Evolutionary conservation across 345 rosid genomes (phyloP).

Genomic region (Salix brachista): DNA sequence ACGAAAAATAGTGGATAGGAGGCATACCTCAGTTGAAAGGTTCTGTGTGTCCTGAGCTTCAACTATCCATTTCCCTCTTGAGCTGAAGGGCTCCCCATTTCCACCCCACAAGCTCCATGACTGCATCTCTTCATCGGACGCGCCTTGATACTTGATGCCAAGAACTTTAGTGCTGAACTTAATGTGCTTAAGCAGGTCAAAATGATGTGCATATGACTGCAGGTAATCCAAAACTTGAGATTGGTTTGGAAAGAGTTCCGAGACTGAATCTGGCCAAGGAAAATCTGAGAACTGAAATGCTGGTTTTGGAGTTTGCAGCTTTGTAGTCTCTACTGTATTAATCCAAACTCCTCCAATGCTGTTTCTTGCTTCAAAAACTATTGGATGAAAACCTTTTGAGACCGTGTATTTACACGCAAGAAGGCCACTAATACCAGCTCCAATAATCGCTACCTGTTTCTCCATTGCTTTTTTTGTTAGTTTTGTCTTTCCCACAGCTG

Average conservation of each 20-base stretch:
- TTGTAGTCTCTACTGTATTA: background rate
- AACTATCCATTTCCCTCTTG: constrained; percentile 37
- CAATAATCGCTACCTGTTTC: background rate
- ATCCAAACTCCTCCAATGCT: constrained; percentile 16
- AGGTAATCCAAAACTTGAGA: constrained; percentile 31
- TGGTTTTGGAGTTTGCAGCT: constrained; percentile 6
- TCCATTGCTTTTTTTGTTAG: background rate
- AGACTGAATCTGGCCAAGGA: constrained; percentile 42
- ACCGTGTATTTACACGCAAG: background rate
- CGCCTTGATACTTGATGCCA: constrained; percentile 18
- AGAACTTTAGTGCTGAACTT: constrained; percentile 34
- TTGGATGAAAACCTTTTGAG: background rate
- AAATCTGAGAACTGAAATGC: constrained; percentile 34
- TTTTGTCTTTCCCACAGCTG: too few species aligned
- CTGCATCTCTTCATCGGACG: constrained; percentile 14
- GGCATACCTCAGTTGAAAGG: constrained; percentile 6
- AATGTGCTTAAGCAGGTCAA: constrained; percentile 33
- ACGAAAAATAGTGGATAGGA: too few species aligned
- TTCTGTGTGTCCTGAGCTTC: constrained; percentile 11
- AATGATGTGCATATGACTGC: constrained; percentile 30
- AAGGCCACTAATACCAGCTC: background rate
- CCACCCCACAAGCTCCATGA: constrained; percentile 36
- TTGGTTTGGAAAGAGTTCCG: constrained; percentile 21
- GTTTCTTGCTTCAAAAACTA: background rate
- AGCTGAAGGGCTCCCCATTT: constrained; percentile 23